Evolutionary conservation across 78 protist species (phyloP), one percentile per base, ranked within the genome.

Genomic region (Neovahlkampfia damariscottae): DNA sequence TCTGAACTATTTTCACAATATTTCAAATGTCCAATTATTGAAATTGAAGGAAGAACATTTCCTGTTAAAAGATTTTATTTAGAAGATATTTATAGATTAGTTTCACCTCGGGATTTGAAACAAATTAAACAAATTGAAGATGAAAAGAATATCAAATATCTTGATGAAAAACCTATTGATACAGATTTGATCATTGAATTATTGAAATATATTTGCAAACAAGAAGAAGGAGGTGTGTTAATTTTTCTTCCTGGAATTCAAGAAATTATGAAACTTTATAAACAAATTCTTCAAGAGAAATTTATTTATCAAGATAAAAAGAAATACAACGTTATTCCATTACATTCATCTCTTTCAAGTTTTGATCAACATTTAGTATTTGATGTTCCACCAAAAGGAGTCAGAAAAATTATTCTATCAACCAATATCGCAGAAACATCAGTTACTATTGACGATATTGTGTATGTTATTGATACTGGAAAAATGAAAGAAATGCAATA

Each of bases 361-460:
- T 38, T 5, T 30, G 85, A 84, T 27, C 92, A 88, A 38, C 38
- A 27, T 30, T 30, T 6, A 1, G 79, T 83, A 27, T 88, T 88
- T 69, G 28, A 58, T 7, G 19, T 62, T 35, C 75, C 86, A 30
- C 90, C 87, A 9, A 2, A 2, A 5, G 85, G 82, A 35, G 10
- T 19, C 8, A 72, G 98, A 40, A 95, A 96, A 87, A 72, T 94
- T 6, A 88, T 96, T 8, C 32, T 96, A 0, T 30, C 95, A 1
- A 96, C 99, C 0, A 94, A 96, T 75, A 89, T 96, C 50, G 96
- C 98, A 1, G 98, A 96, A 83, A 91, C 98, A 2, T 84, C 92
- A 5, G 72, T 96, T 8, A 90, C 99, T 35, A 93, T 93, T 8
- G 92, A 94, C 80, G 96, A 93, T 40, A 77, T 94, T 5, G 90